A percentile compares a stretch with the other conserved stretches of the same genome.
Conservation (phyloP, 2,329 filamentous ascomycete species). For the Paecilomyces variotii region DNA sequence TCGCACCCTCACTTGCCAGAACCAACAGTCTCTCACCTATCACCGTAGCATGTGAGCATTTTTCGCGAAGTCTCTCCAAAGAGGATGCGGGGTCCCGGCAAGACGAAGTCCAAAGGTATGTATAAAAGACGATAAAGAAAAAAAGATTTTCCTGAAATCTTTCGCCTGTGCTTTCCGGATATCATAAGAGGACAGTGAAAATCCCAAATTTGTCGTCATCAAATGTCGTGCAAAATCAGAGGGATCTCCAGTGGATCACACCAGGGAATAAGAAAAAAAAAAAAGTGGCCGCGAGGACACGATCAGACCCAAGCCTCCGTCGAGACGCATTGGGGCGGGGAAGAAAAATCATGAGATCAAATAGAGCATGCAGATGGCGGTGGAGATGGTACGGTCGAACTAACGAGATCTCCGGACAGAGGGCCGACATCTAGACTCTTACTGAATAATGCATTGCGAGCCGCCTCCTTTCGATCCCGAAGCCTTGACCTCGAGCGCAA, state of each 20-base stretch:
- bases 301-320: neutral
- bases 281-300: neutral
- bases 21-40: neutral
- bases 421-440: constrained; percentile 3
- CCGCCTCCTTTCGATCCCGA: constrained; percentile 24
- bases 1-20: neutral
- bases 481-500: constrained; percentile 58
- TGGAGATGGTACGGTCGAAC: neutral
- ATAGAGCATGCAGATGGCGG: neutral
- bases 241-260: constrained; percentile 3
- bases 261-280: neutral
- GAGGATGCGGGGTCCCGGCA: neutral
- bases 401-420: neutral
- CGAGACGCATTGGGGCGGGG: neutral
- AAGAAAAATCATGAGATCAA: neutral
- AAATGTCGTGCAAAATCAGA: constrained; percentile 1
- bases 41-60: neutral
- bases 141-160: constrained; percentile 4
- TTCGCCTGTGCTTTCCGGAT: neutral
- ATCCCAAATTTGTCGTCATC: neutral
- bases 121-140: neutral
- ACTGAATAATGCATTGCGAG: constrained; percentile 29
- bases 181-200: neutral
- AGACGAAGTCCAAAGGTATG: neutral
- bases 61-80: neutral